Percentiles rank a stretch among this genome's conserved stretches.
Evolutionary conservation across 2,329 filamentous ascomycete genomes (phyloP).

Genomic region (Neopestalotiopsis rosae): DNA sequence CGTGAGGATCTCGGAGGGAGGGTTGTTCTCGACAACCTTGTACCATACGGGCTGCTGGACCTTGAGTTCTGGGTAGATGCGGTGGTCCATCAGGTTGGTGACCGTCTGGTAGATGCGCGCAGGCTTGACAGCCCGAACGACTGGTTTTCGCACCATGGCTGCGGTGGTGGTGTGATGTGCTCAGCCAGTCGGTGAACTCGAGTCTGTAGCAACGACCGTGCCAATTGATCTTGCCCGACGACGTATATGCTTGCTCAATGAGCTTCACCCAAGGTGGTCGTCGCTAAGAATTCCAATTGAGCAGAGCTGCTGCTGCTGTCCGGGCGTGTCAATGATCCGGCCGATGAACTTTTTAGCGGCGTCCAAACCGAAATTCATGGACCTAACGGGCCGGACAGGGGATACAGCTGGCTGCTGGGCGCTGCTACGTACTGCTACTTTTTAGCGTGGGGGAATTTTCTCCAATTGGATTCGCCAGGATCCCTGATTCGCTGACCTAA

Average conservation of each 20-base stretch:
- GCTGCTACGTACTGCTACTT: background rate
- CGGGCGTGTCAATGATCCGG: conserved; percentile 15
- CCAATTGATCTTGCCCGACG: background rate
- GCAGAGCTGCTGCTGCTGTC: background rate
- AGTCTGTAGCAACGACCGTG: background rate
- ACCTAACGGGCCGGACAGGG: background rate
- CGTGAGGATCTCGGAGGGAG: conserved; percentile 63
- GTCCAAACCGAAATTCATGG: background rate
- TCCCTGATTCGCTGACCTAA: conserved; percentile 8
- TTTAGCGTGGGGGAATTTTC: conserved; percentile 4
- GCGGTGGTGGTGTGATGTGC: conserved; percentile 19
- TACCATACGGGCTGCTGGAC: conserved; percentile 53
- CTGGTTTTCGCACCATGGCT: conserved; percentile 36
- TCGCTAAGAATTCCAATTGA: background rate
- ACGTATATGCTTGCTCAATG: background rate
- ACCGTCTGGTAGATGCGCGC: conserved; percentile 50
- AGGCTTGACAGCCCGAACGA: conserved; percentile 41
- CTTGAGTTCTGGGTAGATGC: conserved; percentile 33
- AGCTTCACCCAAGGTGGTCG: conserved; percentile 1
- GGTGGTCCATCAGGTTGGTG: conserved; percentile 41
- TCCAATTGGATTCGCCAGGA: background rate
- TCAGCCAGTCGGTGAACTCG: conserved; percentile 11
- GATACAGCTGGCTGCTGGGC: background rate
- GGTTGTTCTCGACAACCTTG: conserved; percentile 55
- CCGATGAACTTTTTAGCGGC: conserved; percentile 18